These are phyloP conservation scores for Chalciporus piperatus DNA, from an alignment of 768 basidiomycete genomes.

Conservation along the genomic window DNA sequence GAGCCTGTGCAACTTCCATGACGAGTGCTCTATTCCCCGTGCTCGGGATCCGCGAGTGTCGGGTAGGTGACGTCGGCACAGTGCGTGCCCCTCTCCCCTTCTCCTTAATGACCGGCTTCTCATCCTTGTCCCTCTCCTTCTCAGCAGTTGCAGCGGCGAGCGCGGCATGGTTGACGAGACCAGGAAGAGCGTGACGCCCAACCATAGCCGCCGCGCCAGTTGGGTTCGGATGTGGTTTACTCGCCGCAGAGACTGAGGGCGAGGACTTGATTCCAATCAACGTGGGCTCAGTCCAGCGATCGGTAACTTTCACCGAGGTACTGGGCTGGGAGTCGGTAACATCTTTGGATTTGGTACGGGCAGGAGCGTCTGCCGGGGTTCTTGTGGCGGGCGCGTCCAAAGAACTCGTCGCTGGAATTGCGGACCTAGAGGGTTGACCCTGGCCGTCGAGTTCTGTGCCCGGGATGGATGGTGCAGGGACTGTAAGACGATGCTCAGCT, in stretches of 20 bases:
- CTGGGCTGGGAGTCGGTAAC: slow-evolving; percentile 1
- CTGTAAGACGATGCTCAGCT: not conserved
- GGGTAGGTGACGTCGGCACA: slow-evolving; percentile 34
- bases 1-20: slow-evolving; percentile 74
- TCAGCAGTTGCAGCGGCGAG: not conserved
- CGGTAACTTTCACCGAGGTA: slow-evolving; percentile 21
- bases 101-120: slow-evolving; percentile 14
- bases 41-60: slow-evolving; percentile 59
- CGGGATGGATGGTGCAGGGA: not conserved
- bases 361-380: not conserved
- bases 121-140: not conserved
- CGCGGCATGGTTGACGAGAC: slow-evolving; percentile 26
- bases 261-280: slow-evolving; percentile 32
- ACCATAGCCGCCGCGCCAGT: slow-evolving; percentile 26
- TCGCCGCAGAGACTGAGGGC: not conserved
- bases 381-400: not conserved
- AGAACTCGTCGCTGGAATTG: slow-evolving; percentile 3
- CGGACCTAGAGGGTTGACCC: not conserved
- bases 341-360: not conserved
- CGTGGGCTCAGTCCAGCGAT: slow-evolving; percentile 33
- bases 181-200: slow-evolving; percentile 44
- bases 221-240: slow-evolving; percentile 9
- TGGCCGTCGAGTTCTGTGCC: not conserved
- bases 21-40: slow-evolving; percentile 68
- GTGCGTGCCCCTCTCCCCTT: slow-evolving; percentile 16